These are phyloP conservation scores for Populus tremula DNA, from an alignment of 345 rosid genomes.

Conservation along the genomic window DNA sequence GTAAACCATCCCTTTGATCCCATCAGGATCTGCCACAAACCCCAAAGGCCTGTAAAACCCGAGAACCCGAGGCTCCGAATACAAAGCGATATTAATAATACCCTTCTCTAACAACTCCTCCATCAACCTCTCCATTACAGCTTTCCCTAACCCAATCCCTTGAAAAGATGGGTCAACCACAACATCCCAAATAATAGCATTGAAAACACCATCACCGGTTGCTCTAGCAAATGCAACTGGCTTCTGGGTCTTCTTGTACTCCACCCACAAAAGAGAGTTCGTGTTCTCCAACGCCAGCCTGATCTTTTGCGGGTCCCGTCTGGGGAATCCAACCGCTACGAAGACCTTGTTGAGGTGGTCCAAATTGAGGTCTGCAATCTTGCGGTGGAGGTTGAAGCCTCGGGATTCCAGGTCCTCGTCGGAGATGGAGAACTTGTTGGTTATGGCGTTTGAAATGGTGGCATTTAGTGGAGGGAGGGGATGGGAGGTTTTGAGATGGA, in stretches of 20 bases:
- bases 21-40: slow-evolving; percentile 88
- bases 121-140: slow-evolving; percentile 74
- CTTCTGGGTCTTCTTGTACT: slow-evolving; percentile 51
- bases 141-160: slow-evolving; percentile 81
- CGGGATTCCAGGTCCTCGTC: slow-evolving; percentile 60
- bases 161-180: slow-evolving; percentile 90
- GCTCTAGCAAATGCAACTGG: slow-evolving; percentile 93
- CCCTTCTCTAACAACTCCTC: slow-evolving; percentile 56
- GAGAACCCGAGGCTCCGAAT: slow-evolving; percentile 87
- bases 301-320: slow-evolving; percentile 73
- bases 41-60: slow-evolving; percentile 89
- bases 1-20: slow-evolving; percentile 89
- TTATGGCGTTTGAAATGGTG: slow-evolving; percentile 17
- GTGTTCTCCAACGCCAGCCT: slow-evolving; percentile 70
- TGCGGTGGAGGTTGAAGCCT: slow-evolving; percentile 72
- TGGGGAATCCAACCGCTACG: slow-evolving; percentile 85
- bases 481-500: slow-evolving; percentile 24
- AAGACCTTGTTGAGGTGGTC: slow-evolving; percentile 72
- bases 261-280: slow-evolving; percentile 62
- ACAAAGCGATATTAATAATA: slow-evolving; percentile 67
- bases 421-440: slow-evolving; percentile 51
- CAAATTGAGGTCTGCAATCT: slow-evolving; percentile 56
- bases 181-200: slow-evolving; percentile 95
- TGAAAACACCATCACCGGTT: slow-evolving; percentile 86
- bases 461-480: slow-evolving; percentile 19